These are phyloP conservation scores for Russula sp. DNA, from an alignment of 768 basidiomycete species.

Conservation along the genomic window DNA sequence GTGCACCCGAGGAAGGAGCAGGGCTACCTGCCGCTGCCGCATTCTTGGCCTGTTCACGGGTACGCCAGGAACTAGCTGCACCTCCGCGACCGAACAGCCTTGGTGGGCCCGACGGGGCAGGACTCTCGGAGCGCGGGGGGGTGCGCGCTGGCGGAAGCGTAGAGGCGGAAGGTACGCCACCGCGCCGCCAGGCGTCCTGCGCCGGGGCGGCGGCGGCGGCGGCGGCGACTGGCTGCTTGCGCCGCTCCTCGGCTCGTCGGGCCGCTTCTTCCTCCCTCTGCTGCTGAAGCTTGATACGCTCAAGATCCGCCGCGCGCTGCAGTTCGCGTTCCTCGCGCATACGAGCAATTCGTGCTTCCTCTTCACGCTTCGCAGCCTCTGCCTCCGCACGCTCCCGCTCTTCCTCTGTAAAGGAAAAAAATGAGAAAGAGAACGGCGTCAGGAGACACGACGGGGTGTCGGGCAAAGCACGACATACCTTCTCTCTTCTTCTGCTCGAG, in stretches of 20 bases:
- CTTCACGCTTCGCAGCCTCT: slow-evolving; percentile 44
- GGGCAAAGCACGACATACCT: slow-evolving; percentile 36
- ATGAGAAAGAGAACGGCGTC: not conserved
- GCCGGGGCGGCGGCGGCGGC: slow-evolving; percentile 26
- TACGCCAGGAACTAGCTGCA: slow-evolving; percentile 46
- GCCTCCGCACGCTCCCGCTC: slow-evolving; percentile 26
- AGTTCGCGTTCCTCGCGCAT: slow-evolving; percentile 46
- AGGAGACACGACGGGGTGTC: not conserved
- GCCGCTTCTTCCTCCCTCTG: slow-evolving; percentile 54
- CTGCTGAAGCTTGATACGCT: slow-evolving; percentile 50
- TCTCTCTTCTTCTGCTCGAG: slow-evolving; percentile 41
- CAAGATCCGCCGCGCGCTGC: slow-evolving; percentile 43
- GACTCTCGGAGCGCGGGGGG: slow-evolving; percentile 50
- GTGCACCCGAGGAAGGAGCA: slow-evolving; percentile 8
- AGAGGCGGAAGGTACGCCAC: not conserved
- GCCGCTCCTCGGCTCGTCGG: slow-evolving; percentile 34
- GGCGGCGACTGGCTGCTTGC: slow-evolving; percentile 29
- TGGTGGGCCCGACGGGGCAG: slow-evolving; percentile 31
- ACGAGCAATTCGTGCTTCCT: slow-evolving; percentile 48
- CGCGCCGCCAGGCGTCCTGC: slow-evolving; percentile 26
- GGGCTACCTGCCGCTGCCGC: slow-evolving; percentile 34
- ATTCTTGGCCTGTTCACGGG: slow-evolving; percentile 42
- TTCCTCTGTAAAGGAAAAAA: slow-evolving; percentile 24
- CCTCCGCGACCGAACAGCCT: slow-evolving; percentile 21
- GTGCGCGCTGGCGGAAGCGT: slow-evolving; percentile 24